phyloP scores from a whole-genome alignment of 768 basidiomycete species.

The Serendipita sp. region DNA sequence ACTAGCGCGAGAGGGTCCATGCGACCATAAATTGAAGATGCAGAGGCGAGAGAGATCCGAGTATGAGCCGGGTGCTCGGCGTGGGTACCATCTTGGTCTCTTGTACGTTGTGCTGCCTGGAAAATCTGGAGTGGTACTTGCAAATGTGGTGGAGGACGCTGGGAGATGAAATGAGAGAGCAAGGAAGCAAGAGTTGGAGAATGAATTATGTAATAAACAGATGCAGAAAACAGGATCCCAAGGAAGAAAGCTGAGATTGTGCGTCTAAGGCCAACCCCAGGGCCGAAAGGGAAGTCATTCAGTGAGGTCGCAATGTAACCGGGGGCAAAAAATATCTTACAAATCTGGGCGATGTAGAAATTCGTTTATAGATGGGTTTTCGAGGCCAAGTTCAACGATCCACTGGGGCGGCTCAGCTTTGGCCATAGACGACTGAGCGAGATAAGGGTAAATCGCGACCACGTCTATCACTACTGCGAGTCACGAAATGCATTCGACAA shows the following conservation, averaged over 20 bases:
- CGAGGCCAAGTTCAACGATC: neutral
- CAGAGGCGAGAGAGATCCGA: neutral
- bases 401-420: neutral
- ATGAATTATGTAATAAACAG: slow-evolving; percentile 3
- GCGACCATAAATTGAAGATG: neutral
- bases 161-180: neutral
- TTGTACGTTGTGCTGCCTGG: neutral
- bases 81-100: neutral
- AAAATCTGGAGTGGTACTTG: neutral
- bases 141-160: neutral
- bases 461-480: too few relatives aligned
- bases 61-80: neutral
- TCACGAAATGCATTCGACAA: too few relatives aligned
- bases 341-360: neutral
- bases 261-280: neutral
- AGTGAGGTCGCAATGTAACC: neutral
- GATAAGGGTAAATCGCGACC: too few relatives aligned
- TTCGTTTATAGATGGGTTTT: neutral
- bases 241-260: neutral
- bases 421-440: too few relatives aligned
- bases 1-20: slow-evolving; percentile 1
- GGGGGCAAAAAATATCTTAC: neutral
- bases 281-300: neutral
- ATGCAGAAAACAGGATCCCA: neutral
- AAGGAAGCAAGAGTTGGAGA: neutral